Evolutionary conservation across 768 basidiomycete species (phyloP).

Genomic region (Chalciporus pseudorubinellus): DNA sequence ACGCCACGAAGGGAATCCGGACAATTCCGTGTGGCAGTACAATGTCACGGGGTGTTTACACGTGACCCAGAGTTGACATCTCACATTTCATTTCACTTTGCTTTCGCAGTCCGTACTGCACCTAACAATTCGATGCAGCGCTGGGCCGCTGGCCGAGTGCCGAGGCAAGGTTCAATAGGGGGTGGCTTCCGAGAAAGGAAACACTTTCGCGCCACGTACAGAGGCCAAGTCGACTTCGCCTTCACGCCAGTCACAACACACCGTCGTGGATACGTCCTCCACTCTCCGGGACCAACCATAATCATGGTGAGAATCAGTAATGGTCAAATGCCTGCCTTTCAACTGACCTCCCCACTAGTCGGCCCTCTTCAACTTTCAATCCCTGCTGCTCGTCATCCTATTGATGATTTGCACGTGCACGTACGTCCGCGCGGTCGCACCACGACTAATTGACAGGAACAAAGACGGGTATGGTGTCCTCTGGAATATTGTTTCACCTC

Average conservation of each 20-base stretch:
- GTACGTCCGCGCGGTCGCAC: constrained; percentile 87
- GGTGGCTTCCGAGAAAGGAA: background rate
- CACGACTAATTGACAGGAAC: constrained; percentile 88
- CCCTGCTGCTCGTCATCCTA: constrained; percentile 90
- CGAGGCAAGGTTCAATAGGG: too few species aligned
- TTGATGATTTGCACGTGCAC: constrained; percentile 97
- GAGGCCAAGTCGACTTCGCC: too few species aligned
- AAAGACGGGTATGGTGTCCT: constrained; percentile 74
- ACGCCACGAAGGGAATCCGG: too few species aligned
- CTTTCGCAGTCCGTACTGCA: too few species aligned
- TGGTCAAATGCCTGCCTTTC: background rate
- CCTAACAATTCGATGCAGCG: too few species aligned
- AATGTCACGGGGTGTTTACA: too few species aligned
- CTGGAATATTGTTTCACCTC: background rate
- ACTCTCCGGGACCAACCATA: background rate
- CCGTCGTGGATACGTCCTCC: background rate
- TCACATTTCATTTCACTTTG: too few species aligned
- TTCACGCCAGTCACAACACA: background rate
- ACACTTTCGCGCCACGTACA: background rate
- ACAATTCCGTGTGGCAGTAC: too few species aligned
- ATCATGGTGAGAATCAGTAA: constrained; percentile 16
- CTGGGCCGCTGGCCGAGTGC: too few species aligned
- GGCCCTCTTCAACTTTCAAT: constrained; percentile 97
- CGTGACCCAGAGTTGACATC: too few species aligned
- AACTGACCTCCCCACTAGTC: constrained; percentile 48